Conservation (phyloP, 495 filamentous ascomycete genomes). For the Hypoxylon fuscum region DNA sequence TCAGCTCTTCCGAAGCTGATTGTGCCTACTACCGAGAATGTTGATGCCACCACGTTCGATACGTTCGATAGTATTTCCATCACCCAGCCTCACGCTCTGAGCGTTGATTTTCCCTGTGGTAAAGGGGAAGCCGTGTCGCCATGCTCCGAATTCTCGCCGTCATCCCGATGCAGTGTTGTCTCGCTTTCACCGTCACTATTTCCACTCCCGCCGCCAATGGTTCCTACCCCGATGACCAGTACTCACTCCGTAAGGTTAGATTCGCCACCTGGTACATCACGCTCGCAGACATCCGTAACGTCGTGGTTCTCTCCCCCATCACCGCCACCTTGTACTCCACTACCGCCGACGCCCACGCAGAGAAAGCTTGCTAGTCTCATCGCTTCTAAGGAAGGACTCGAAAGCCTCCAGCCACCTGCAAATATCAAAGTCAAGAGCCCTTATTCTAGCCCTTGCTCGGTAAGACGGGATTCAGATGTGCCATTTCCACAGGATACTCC, state of each 20-base stretch:
- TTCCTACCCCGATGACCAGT: constrained; percentile 16
- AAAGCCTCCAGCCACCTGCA: constrained; percentile 18
- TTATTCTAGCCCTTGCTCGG: too few species aligned
- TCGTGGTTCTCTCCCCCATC: constrained; percentile 38
- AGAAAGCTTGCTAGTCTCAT: constrained; percentile 29
- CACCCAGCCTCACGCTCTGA: constrained; percentile 32
- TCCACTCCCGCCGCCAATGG: constrained; percentile 31
- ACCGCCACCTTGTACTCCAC: constrained; percentile 29
- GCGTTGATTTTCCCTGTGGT: constrained; percentile 27
- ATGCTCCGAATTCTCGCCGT: constrained; percentile 13
- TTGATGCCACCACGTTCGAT: constrained; percentile 1
- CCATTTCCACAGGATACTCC: not conserved
- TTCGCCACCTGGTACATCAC: constrained; percentile 22
- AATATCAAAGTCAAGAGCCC: constrained; percentile 19
- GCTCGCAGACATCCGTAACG: constrained; percentile 23
- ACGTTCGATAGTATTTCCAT: not conserved
- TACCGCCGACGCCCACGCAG: constrained; percentile 28
- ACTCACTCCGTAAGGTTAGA: constrained; percentile 12
- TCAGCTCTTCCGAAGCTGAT: constrained; percentile 26
- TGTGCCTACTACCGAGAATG: constrained; percentile 13
- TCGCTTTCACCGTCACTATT: constrained; percentile 39
- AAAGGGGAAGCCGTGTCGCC: constrained; percentile 28
- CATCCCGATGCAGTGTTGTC: constrained; percentile 27
- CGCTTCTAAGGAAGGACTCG: constrained; percentile 10
- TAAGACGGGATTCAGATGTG: not conserved